Evolutionary conservation across 352 stramenopile species (phyloP), one percentile per base, ranked within the genome.

Genomic region (Phytophthora citricola): DNA sequence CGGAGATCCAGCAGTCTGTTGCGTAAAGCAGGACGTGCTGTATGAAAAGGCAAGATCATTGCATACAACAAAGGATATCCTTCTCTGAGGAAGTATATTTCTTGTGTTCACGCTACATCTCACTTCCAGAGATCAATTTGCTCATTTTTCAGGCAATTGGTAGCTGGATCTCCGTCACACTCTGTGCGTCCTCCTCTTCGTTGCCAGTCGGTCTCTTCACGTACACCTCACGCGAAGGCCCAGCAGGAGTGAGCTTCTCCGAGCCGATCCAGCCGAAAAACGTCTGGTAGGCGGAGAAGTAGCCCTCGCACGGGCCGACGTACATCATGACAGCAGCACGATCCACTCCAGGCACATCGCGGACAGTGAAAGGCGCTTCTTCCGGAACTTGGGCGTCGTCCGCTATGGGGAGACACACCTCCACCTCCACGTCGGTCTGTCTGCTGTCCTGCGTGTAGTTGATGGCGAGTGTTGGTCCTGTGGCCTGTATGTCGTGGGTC

Each of bases 361-460:
- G 71, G 15, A 78, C 40, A 12, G 40, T 59, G 59, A 87, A 61
- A 24, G 53, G 49, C 8, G 56, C 43, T 58, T 63, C 47, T 20
- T 52, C 20, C 3, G 60, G 56, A 7, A 82, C 51, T 15, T 38
- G 22, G 2, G 68, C 54, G 34, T 77, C 58, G 0, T 57, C 22
- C 4, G 49, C 32, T 27, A 87, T 76, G 27, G 73, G 80, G 9
- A 83, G 36, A 56, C 80, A 89, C 0, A 85, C 78, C 27, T 89
- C 78, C 31, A 76, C 63, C 53, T 89, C 76, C 10, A 89, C 78
- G 66, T 86, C 74, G 2, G n/a, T 71, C 24, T 67, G 54, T 54
- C 77, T 75, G 57, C 64, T 76, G 4, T 61, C 66, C 12, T 45
- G 22, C 14, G 83, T 69, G 54, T 80, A 78, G 58, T 79, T 83